Conservation (phyloP, 176 grass and related monocot species). For the Oryza meyeriana region DNA sequence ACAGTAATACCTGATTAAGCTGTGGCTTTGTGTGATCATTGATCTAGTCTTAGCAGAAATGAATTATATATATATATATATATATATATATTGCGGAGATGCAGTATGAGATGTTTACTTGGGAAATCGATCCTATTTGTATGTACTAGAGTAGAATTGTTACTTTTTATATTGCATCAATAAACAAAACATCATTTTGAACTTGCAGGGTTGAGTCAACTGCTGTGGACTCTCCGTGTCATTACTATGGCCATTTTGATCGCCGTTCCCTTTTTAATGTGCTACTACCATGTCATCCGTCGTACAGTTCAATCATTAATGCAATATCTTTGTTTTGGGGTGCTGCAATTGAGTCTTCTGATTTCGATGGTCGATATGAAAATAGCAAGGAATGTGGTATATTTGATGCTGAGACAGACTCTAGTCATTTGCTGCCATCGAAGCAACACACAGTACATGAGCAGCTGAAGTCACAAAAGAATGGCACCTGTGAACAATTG, state of each 20-base stretch:
- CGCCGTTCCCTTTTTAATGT: constrained; percentile 53
- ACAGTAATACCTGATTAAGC: constrained; percentile 15
- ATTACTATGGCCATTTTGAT: constrained; percentile 76
- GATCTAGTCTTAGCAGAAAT: not conserved
- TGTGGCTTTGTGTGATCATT: not conserved
- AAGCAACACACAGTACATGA: constrained; percentile 18
- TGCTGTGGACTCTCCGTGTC: constrained; percentile 48
- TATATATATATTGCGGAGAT: constrained; percentile 17
- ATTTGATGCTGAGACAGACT: constrained; percentile 30
- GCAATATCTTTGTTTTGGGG: constrained; percentile 54
- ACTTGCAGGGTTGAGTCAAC: constrained; percentile 80
- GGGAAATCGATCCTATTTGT: constrained; percentile 16
- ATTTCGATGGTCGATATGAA: constrained; percentile 26
- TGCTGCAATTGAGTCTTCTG: constrained; percentile 38
- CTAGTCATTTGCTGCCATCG: constrained; percentile 3
- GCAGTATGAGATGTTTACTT: constrained; percentile 3
- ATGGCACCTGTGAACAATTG: constrained; percentile 35
- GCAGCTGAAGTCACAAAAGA: constrained; percentile 22
- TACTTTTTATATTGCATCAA: constrained; percentile 28
- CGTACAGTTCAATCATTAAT: constrained; percentile 55
- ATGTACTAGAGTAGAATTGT: constrained; percentile 10
- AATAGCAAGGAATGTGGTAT: constrained; percentile 40
- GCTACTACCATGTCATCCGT: constrained; percentile 57
- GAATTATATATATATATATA: not conserved
- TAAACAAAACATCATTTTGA: constrained; percentile 25